These are phyloP conservation scores for Clonostachys rosea DNA, from an alignment of 2,329 filamentous ascomycete genomes.

Conservation along the genomic window DNA sequence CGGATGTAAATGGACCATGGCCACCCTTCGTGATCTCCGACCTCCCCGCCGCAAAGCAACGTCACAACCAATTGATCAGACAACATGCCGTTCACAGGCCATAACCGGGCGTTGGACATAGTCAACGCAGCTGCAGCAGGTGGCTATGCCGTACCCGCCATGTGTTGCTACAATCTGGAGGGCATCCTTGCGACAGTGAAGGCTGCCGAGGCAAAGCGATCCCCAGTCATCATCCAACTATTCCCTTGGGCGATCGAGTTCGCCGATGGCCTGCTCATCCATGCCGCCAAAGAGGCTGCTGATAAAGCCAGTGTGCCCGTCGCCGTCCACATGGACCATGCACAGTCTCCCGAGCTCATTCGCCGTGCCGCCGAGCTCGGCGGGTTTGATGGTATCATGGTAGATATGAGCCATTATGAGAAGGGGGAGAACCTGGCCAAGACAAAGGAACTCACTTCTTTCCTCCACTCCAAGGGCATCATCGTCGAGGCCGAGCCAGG, in stretches of 20 bases:
- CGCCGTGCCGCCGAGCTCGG: constrained; percentile 58
- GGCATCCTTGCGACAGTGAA: constrained; percentile 62
- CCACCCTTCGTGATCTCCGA: too few species aligned
- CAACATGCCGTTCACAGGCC: too few species aligned
- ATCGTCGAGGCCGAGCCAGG: constrained; percentile 57
- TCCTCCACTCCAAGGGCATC: constrained; percentile 59
- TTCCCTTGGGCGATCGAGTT: constrained; percentile 70
- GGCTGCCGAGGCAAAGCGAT: constrained; percentile 61
- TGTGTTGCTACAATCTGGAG: constrained; percentile 59
- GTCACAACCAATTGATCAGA: too few species aligned
- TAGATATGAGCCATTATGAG: constrained; percentile 72
- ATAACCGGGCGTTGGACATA: constrained; percentile 4
- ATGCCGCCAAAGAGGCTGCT: constrained; percentile 52
- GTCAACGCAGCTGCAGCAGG: constrained; percentile 4
- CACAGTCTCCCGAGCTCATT: constrained; percentile 49
- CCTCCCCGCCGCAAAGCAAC: too few species aligned
- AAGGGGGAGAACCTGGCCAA: constrained; percentile 63
- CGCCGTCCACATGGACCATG: constrained; percentile 62
- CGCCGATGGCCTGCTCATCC: constrained; percentile 48
- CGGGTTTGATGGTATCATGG: constrained; percentile 73
- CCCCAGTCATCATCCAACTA: constrained; percentile 63
- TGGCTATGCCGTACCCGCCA: constrained; percentile 2
- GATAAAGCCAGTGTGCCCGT: constrained; percentile 51
- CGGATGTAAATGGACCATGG: too few species aligned
- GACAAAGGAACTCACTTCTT: constrained; percentile 56